These are phyloP conservation scores for Cyphellophora europaea DNA, from an alignment of 2,329 filamentous ascomycete species.

Conservation along the genomic window DNA sequence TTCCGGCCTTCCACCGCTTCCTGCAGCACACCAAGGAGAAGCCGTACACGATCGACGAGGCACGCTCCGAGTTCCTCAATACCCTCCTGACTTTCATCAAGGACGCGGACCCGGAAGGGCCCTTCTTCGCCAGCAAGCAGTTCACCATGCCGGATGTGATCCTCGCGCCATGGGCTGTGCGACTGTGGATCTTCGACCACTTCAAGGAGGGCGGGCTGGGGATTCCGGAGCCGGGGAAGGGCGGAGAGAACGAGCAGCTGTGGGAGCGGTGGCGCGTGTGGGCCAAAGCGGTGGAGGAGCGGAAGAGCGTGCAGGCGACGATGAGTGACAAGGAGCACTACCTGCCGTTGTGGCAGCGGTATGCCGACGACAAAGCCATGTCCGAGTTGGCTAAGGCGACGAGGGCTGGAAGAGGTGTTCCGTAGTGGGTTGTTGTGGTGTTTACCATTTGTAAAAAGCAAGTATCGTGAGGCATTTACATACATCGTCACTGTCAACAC, in stretches of 20 bases:
- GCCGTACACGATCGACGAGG: constrained; percentile 40
- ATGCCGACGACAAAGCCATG: constrained; percentile 56
- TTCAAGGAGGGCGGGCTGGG: constrained; percentile 54
- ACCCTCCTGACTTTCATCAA: constrained; percentile 51
- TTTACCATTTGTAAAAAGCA: constrained; percentile 2
- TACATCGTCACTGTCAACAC: too few relatives aligned
- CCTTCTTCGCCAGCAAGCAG: constrained; percentile 57
- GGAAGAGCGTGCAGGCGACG: constrained; percentile 57
- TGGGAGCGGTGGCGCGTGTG: constrained; percentile 61
- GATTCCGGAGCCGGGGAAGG: constrained; percentile 38
- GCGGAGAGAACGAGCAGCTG: constrained; percentile 43
- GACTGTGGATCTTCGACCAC: constrained; percentile 65
- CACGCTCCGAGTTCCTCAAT: constrained; percentile 48
- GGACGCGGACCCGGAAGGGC: constrained; percentile 53
- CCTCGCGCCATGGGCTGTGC: constrained; percentile 63
- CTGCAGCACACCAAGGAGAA: constrained; percentile 36
- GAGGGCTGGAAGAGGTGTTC: constrained; percentile 53
- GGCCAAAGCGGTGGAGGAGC: constrained; percentile 48
- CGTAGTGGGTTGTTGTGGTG: constrained; percentile 33
- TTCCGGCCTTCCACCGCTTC: constrained; percentile 61
- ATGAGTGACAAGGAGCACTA: constrained; percentile 61
- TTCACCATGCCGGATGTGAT: constrained; percentile 62
- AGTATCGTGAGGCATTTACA: too few relatives aligned
- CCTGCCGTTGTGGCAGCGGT: constrained; percentile 57
- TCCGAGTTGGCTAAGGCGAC: constrained; percentile 54